Conservation (phyloP, 2,329 filamentous ascomycete genomes). For the Botrytis galanthina region DNA sequence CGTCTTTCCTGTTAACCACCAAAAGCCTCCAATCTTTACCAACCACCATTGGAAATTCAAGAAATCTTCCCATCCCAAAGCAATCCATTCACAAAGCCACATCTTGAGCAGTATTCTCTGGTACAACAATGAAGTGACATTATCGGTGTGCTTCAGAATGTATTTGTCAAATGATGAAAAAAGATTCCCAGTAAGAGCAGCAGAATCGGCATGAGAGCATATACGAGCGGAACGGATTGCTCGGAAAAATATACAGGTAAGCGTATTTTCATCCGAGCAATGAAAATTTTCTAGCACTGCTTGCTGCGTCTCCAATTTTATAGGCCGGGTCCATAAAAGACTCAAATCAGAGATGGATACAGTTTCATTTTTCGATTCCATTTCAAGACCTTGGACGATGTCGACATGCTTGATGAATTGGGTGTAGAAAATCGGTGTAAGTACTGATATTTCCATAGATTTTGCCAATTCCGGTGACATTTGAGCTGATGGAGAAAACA, state of each 20-base stretch:
- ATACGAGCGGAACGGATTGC: background rate
- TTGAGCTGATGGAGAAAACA: conserved; percentile 39
- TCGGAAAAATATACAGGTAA: background rate
- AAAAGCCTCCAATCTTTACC: background rate
- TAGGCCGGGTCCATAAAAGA: background rate
- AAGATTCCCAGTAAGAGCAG: background rate
- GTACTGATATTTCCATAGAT: conserved; percentile 53
- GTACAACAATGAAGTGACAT: background rate
- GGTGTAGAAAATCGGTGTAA: conserved; percentile 66
- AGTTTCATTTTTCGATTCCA: conserved; percentile 7
- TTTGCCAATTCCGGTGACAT: conserved; percentile 28
- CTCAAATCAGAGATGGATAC: background rate
- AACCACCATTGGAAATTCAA: conserved; percentile 12
- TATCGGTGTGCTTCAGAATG: background rate
- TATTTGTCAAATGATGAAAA: conserved; percentile 6
- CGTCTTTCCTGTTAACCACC: conserved; percentile 7
- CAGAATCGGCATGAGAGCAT: background rate
- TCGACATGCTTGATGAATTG: conserved; percentile 60
- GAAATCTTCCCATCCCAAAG: conserved; percentile 14
- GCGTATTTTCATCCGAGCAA: background rate
- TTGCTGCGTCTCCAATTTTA: background rate
- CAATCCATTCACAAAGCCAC: conserved; percentile 7
- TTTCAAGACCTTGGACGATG: background rate
- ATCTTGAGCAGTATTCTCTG: conserved; percentile 4
- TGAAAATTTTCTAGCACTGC: background rate